phyloP scores from a whole-genome alignment of 2,329 filamentous ascomycete species.

The Penicillium occitanis region DNA sequence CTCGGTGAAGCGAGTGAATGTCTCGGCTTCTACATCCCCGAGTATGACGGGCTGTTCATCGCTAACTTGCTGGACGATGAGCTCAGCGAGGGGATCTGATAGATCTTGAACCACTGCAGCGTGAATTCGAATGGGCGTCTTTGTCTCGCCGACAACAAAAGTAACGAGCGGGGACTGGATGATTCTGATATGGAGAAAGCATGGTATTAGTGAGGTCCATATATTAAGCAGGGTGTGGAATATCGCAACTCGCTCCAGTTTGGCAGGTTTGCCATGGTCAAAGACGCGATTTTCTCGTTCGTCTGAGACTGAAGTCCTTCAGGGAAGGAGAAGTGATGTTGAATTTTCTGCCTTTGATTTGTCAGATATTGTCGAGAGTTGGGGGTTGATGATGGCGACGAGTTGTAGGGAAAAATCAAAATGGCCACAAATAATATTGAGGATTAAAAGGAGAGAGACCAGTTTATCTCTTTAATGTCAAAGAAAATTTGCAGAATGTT shows the following conservation, averaged over 20 bases:
- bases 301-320: background rate
- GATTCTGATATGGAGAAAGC: background rate
- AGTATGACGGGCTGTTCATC: background rate
- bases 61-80: background rate
- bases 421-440: background rate
- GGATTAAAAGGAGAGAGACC: background rate
- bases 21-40: background rate
- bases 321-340: background rate
- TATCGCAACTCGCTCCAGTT: background rate
- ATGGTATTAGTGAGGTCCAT: background rate
- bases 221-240: background rate
- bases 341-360: background rate
- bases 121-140: background rate
- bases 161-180: background rate
- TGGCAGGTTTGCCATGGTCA: background rate
- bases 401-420: background rate
- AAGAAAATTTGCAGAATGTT: background rate
- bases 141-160: background rate
- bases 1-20: background rate
- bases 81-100: background rate
- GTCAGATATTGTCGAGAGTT: background rate
- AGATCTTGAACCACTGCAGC: background rate
- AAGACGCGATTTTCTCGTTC: background rate
- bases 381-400: background rate
- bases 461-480: background rate